phyloP scores from a whole-genome alignment of 2,329 filamentous ascomycete species.

The Monosporascus sp. region DNA sequence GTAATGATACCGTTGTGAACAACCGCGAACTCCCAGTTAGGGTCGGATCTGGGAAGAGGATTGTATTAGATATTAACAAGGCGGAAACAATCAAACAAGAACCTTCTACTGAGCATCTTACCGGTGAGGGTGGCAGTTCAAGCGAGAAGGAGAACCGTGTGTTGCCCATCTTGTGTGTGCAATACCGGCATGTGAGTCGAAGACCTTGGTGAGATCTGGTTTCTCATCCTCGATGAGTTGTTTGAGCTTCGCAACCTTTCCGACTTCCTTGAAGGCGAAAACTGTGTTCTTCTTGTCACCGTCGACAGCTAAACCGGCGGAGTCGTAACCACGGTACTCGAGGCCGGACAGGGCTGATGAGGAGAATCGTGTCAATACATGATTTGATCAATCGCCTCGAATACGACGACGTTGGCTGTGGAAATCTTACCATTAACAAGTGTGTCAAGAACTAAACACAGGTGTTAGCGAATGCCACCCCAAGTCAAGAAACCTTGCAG shows the following conservation, averaged over 20 bases:
- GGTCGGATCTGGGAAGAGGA: slow-evolving; percentile 67
- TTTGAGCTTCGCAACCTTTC: slow-evolving; percentile 96
- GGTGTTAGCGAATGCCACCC: too few species aligned
- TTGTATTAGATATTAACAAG: slow-evolving; percentile 20
- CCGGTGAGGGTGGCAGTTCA: slow-evolving; percentile 98
- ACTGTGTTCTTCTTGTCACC: slow-evolving; percentile 99
- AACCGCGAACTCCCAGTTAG: slow-evolving; percentile 91
- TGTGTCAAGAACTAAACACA: too few species aligned
- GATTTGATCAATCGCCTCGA: too few species aligned
- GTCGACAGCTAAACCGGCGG: slow-evolving; percentile 90
- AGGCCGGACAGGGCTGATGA: slow-evolving; percentile 83
- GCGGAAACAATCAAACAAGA: slow-evolving; percentile 9
- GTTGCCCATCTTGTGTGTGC: slow-evolving; percentile 99
- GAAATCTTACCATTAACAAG: too few species aligned
- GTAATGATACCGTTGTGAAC: slow-evolving; percentile 99
- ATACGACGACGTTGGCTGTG: too few species aligned
- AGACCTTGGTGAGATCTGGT: slow-evolving; percentile 83
- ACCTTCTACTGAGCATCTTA: too few species aligned
- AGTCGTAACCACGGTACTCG: slow-evolving; percentile 98
- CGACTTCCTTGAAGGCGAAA: slow-evolving; percentile 96
- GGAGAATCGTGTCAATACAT: too few species aligned
- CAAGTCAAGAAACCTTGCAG: too few species aligned
- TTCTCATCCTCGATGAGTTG: slow-evolving; percentile 81
- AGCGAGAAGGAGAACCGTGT: slow-evolving; percentile 85
- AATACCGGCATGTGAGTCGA: slow-evolving; percentile 97